phyloP scores from a whole-genome alignment of 768 basidiomycete species.

The Tephrocybe sp. region DNA sequence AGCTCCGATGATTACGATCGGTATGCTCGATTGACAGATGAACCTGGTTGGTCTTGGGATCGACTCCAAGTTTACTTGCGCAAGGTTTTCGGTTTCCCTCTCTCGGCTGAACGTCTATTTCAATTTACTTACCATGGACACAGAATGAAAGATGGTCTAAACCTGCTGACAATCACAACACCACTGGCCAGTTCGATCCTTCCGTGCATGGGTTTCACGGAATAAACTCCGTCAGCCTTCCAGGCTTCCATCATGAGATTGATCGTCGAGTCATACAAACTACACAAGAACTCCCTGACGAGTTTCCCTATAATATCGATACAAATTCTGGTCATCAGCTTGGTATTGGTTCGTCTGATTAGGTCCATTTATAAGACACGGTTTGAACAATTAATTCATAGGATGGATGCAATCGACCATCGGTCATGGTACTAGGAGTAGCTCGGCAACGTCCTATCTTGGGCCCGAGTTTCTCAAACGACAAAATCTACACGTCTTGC shows the following conservation, averaged over 20 bases:
- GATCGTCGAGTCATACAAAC: conserved; percentile 34
- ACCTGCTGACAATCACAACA: conserved; percentile 30
- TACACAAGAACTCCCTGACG: conserved; percentile 29
- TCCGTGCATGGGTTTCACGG: conserved; percentile 23
- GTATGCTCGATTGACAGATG: conserved; percentile 22
- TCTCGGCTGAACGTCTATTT: background rate
- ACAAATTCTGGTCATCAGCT: conserved; percentile 38
- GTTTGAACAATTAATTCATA: conserved; percentile 1
- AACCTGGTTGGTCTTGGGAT: conserved; percentile 30
- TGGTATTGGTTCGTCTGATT: conserved; percentile 34
- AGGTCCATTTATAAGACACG: conserved; percentile 5
- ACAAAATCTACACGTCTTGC: conserved; percentile 25
- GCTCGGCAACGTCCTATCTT: conserved; percentile 20
- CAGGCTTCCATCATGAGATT: conserved; percentile 23
- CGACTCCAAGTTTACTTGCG: conserved; percentile 17
- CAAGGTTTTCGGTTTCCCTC: conserved; percentile 13
- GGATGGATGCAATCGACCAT: conserved; percentile 16
- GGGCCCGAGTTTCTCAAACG: conserved; percentile 19
- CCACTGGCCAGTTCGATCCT: conserved; percentile 27
- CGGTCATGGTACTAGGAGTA: conserved; percentile 13
- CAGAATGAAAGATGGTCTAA: conserved; percentile 27
- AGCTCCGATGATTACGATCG: conserved; percentile 26
- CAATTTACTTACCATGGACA: background rate
- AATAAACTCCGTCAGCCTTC: conserved; percentile 25
- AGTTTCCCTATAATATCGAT: conserved; percentile 41